Base-by-base conservation (phyloP, 2,329 filamentous ascomycete species). In the Venturiaceae sp. region DNA sequence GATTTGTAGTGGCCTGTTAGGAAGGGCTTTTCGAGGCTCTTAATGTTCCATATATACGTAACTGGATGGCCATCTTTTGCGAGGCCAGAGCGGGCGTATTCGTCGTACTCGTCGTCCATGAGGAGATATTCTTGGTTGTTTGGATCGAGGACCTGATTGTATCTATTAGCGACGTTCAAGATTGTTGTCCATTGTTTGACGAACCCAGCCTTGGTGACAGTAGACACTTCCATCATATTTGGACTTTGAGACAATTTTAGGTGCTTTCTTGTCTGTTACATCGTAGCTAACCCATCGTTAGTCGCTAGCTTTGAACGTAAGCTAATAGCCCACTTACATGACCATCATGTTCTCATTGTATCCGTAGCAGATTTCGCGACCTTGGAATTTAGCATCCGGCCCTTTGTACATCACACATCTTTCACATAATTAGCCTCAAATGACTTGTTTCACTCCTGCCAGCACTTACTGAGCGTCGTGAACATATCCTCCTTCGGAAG, bases 381-480 rank as follows among this genome's bases (percentile, higher is more conserved):
- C 78, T 3, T 68, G 66, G 65, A 77, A 82, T 23, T 71, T 63
- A 23, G 67, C 68, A 60, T 82, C 76, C 0, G 80, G 79, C 0
- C 80, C 80, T 7, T 72, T 74, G 69, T 81, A 81, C 60, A 78
- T 54, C 30, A 50, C 30, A 9, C 44, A 54, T 30, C 34, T 39
- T 13, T 34, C 52, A 54, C 21, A 50, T 5, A 13, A 16, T 50
- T 30, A 50, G 44, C 13, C n/a, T 50, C 13, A 16, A n/a, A n/a
- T 26, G 44, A 13, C 6, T 7, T 3, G n/a, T 5, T n/a, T 14
- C 5, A n/a, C 23, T 16, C 5, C 9, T n/a, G 11, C 21, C 5
- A 32, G 73, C 46, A 84, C 69, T 66, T 81, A 84, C 68, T 84
- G 81, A 2, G 81, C 81, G 63, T 84, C 81, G 66, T 84, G 81